Base-by-base conservation (phyloP, 306 rosid genomes). In the Lagenaria siceraria region DNA sequence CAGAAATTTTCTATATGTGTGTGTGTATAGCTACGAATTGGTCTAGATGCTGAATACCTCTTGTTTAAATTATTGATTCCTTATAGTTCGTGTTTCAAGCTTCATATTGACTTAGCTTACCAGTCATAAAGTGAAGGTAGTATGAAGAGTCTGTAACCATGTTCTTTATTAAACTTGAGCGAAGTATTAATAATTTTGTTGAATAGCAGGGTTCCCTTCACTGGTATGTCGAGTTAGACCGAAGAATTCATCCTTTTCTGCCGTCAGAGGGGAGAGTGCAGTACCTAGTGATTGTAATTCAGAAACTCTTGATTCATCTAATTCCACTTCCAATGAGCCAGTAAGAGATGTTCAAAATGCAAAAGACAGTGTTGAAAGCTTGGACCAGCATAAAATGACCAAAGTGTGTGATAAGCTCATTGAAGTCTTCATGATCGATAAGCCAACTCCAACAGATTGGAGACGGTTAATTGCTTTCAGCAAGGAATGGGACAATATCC, bases 361-460 rank as follows among this genome's bases (percentile, higher is more conserved):
- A 58, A 77, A 81, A 62, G 84, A 76, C n/a, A 78, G 73, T 11
- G 38, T 61, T n/a, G 80, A 74, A 84, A 33, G 69, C 29, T 72
- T 85, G 87, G 93, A 87, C 52, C 88, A 87, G 25, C 79, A 46
- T 18, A 74, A 77, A 77, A 92, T 89, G 96, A 68, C 56, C 70
- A 55, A 80, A 71, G 85, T 90, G n/a, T 95, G 96, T 2, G 90
- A 95, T 80, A 95, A 95, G 84, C 89, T 95, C 19, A 95, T 92
- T 83, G 97, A 84, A 24, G 92, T 95, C 82, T 95, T 95, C 88
- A 48, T 90, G 89, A 95, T 92, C 48, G 99, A 95, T 80, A 95
- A 92, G 83, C 90, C 97, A 40, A 86, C 90, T 46, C 87, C 97
- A 38, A 81, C 90, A 15, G 96, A 95, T 70, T 95, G 97, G 98